phyloP scores from a whole-genome alignment of 805 yeast species.

The Suhomyces vadensis region DNA sequence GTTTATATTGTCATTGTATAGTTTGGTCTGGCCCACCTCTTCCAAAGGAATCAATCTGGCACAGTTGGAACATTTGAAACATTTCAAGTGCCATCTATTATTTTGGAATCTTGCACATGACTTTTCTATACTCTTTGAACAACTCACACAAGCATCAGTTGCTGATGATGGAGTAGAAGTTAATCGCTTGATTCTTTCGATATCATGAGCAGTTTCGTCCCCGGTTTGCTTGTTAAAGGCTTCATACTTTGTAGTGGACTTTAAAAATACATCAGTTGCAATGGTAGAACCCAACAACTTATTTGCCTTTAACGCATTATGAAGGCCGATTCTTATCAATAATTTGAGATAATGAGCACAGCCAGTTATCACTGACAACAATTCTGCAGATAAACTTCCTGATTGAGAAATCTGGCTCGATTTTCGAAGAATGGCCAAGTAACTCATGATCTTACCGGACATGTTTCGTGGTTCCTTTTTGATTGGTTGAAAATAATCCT shows the following conservation, averaged over 20 bases:
- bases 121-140: slow-evolving; percentile 80
- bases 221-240: slow-evolving; percentile 12
- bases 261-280: slow-evolving; percentile 65
- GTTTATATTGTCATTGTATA: slow-evolving; percentile 9
- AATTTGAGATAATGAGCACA: slow-evolving; percentile 91
- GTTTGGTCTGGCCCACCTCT: slow-evolving; percentile 49
- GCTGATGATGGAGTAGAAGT: slow-evolving; percentile 57
- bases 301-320: slow-evolving; percentile 71
- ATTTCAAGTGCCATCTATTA: slow-evolving; percentile 78
- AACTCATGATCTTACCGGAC: slow-evolving; percentile 87
- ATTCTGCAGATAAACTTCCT: slow-evolving; percentile 57
- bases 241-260: slow-evolving; percentile 37
- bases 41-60: slow-evolving; percentile 27
- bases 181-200: slow-evolving; percentile 18
- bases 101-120: slow-evolving; percentile 65
- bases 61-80: slow-evolving; percentile 71
- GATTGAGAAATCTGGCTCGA: slow-evolving; percentile 39
- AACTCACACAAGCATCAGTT: slow-evolving; percentile 73
- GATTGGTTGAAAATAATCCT: slow-evolving; percentile 38
- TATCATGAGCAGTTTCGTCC: slow-evolving; percentile 9
- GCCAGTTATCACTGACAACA: slow-evolving; percentile 82
- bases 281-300: slow-evolving; percentile 54
- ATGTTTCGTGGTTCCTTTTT: slow-evolving; percentile 77
- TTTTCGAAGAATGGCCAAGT: slow-evolving; percentile 79
- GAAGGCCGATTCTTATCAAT: slow-evolving; percentile 76